Conservation (phyloP, 345 rosid species). For the Eutrema japonicum region DNA sequence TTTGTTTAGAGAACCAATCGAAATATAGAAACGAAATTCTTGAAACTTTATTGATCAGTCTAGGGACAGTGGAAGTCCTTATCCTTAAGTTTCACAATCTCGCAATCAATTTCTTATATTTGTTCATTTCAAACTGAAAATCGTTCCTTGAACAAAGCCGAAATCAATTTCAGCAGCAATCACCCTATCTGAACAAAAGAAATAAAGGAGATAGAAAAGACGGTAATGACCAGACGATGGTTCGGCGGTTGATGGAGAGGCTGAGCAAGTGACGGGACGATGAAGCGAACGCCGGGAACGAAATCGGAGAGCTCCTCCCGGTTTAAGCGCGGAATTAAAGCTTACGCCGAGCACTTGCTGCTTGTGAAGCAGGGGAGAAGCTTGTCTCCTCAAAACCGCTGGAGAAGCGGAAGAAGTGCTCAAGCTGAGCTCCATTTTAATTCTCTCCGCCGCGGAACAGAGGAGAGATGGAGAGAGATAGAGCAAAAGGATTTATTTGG, state of each 20-base stretch:
- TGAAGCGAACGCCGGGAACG: slow-evolving; percentile 42
- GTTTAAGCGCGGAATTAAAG: slow-evolving; percentile 49
- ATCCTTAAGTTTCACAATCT: neutral
- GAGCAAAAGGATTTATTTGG: slow-evolving; percentile 43
- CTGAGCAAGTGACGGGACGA: slow-evolving; percentile 66
- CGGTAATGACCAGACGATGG: slow-evolving; percentile 55
- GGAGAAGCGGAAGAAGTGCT: slow-evolving; percentile 48
- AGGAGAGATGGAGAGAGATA: slow-evolving; percentile 9
- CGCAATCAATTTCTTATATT: neutral
- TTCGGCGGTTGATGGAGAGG: slow-evolving; percentile 58
- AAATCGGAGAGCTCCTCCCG: slow-evolving; percentile 49
- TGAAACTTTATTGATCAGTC: neutral
- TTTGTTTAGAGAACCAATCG: slow-evolving; percentile 29
- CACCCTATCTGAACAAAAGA: neutral
- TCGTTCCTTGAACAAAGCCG: neutral
- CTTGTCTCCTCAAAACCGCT: slow-evolving; percentile 40
- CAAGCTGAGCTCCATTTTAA: slow-evolving; percentile 61
- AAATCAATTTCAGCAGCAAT: slow-evolving; percentile 27
- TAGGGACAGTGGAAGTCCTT: neutral
- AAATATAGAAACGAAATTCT: neutral
- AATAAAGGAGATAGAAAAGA: neutral
- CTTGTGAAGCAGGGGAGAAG: slow-evolving; percentile 45
- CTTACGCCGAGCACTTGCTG: slow-evolving; percentile 51
- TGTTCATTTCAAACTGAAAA: neutral
- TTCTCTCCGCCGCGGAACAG: slow-evolving; percentile 40